Base-by-base conservation (phyloP, 2,329 filamentous ascomycete species). In the Fusarium lyarnte region DNA sequence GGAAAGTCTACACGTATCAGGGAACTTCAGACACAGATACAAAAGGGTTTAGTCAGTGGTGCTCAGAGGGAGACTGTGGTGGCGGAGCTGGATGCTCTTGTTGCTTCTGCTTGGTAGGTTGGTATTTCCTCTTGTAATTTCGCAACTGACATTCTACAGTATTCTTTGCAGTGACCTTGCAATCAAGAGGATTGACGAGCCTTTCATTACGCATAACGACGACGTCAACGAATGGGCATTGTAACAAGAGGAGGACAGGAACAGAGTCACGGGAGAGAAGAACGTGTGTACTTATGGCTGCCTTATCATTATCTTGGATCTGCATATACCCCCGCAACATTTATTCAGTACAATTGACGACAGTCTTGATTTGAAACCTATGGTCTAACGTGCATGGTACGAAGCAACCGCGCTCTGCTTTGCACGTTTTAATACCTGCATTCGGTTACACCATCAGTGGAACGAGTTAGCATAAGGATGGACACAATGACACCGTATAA, bases 81-180 rank as follows among this genome's bases (percentile, higher is more conserved):
- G 54, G 90, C 89, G 74, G 96, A 99, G 84, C 84, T 99, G 79
- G 96, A 99, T 84, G 93, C 90, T n/a, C 82, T 98, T 76, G 93
- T 99, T 70, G 96, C 94, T 47, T 93, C 93, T 66, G 91, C 93
- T 79, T 99, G 95, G 94, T 97, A 82, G 82, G 87, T 83, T 65
- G 16, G 49, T 55, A 39, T 47, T 23, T 14, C 36, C 33, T 12
- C 8, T 25, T 35, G 25, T 11, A 16, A 23, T 4, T 42, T 36
- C 42, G 31, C 6, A 31, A 27, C 64, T 75, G 63, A 59, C 38
- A n/a, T 13, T 42, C 17, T 10, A 43, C 75, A 96, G 95, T 85
- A 94, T 98, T 60, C 85, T 99, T 25, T 99, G 96, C 82, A 95
- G 94, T 79, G 96, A 99, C 73, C 90, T 97, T 83, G 96, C 95